Evolutionary conservation across 495 filamentous ascomycete species (phyloP), one percentile per base, ranked within the genome.

Genomic region (Cudoniella acicularis): DNA sequence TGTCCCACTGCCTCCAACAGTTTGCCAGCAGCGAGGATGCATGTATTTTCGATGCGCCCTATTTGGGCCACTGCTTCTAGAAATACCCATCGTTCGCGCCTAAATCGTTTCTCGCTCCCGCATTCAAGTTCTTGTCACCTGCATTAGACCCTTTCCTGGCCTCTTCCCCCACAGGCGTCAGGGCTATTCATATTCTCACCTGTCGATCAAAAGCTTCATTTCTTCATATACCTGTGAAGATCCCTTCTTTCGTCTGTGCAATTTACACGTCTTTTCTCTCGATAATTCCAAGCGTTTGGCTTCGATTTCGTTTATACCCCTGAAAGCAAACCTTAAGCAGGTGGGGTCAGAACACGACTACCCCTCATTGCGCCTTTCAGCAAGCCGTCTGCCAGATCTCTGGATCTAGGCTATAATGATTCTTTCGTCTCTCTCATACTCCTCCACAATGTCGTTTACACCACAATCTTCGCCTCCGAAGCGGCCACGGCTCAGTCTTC

Each of bases 401-500:
- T 25, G 20, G 55, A 57, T 51, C 59, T 60, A 30, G 59, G 55
- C 47, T 59, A 61, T 58, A 50, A 65, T 64, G 60, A 53, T 67
- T 60, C 60, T 65, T 71, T 30, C 67, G 59, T 45, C 62, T 58
- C 51, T 45, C 18, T 57, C 58, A 43, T 52, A 49, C 42, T 26
- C 52, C 23, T 54, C 68, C 51, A 66, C 57, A 51, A 77, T 70
- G 70, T 73, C 72, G 60, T 50, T 61, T 41, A 22, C 54, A 16
- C 54, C 72, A 64, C 41, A 75, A 68, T 49, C 53, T 67, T 70
- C 57, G 52, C 70, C 75, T 59, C 78, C 75, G 22, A 85, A 82
- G 70, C 78, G 87, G 70, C 91, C 91, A 1, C 88, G 89, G 73
- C 78, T 96, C 63, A 88, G 87, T 54, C 82, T 96, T 36, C 88